Evolutionary conservation across 495 filamentous ascomycete genomes (phyloP).

Genomic region (Xylaria venustula): DNA sequence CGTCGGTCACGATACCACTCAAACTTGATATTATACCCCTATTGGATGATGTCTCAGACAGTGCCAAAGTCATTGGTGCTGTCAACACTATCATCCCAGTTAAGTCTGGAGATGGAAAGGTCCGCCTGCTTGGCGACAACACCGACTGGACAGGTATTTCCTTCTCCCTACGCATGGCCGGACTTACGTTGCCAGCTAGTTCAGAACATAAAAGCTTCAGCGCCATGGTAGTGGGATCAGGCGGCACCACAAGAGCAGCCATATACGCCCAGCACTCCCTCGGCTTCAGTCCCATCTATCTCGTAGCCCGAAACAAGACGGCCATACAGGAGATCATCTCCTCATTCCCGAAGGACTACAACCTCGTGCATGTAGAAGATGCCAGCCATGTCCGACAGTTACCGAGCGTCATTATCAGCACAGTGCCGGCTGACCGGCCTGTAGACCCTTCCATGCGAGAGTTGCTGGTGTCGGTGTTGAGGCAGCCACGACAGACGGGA

Average conservation of each 20-base stretch:
- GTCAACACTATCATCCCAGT: constrained; percentile 85
- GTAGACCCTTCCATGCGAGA: constrained; percentile 72
- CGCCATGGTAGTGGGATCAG: constrained; percentile 81
- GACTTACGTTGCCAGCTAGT: constrained; percentile 46
- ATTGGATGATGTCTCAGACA: constrained; percentile 74
- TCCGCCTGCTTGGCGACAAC: constrained; percentile 76
- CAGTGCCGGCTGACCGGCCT: constrained; percentile 84
- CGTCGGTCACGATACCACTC: constrained; percentile 91
- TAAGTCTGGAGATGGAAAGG: constrained; percentile 28
- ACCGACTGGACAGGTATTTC: constrained; percentile 97
- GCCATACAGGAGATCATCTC: constrained; percentile 66
- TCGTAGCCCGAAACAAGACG: constrained; percentile 72
- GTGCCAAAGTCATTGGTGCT: constrained; percentile 82
- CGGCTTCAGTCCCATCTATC: constrained; percentile 79
- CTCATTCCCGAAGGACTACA: constrained; percentile 73
- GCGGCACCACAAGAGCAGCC: constrained; percentile 88
- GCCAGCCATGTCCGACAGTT: constrained; percentile 51
- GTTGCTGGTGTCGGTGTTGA: constrained; percentile 63
- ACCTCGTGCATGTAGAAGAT: constrained; percentile 59
- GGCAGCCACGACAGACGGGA: constrained; percentile 43
- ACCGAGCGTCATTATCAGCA: constrained; percentile 78
- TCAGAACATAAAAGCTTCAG: constrained; percentile 34
- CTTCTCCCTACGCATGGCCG: constrained; percentile 70
- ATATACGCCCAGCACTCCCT: constrained; percentile 85
- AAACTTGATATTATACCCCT: constrained; percentile 85